Base-by-base conservation (phyloP, 176 grass and related monocot genomes). In the Zoysia pacifica region DNA sequence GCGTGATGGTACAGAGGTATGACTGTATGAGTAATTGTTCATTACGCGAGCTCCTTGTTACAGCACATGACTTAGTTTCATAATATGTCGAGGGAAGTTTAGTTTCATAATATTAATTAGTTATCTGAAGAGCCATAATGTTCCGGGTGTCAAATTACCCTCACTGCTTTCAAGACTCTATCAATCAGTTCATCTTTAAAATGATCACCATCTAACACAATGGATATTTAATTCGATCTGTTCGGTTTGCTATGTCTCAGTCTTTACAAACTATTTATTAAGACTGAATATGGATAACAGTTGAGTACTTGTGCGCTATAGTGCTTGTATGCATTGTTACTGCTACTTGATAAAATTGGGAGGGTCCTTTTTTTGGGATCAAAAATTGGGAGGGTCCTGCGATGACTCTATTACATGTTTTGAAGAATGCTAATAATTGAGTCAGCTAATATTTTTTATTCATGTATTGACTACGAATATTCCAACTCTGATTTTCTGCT, bases 1-100 rank as follows among this genome's bases (percentile, higher is more conserved):
- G 96, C 92, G 92, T 76, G 96, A 94, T 85, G 78, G 92, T 82
- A 78, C 88, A 54, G 82, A 93, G 90, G 96, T 99, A 82, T 13
- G 74, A 13, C 37, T 88, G 96, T 99, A 82, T 13, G 74, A 13
- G 41, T 90, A 39, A 10, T 38, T 36, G 11, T 64, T 39, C 35
- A 39, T 64, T 39, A 39, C 39, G 9, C 35, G 14, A 62, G 58
- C 44, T 60, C 3, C 70, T 85, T 51, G 52, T 35, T 51, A 6
- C 14, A 5, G 39, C 72, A 48, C 48, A 55, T 19, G 69, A 79
- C 39, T 51, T 65, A 65, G 5, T 77, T 46, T 65, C 4, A 9
- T 41, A 71, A 37, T 5, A 14, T 50, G 20, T 38, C 11, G 50
- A 14, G 50, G 55, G 55, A 19, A 19, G 18, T 64, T 77, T 77